Percentiles rank a stretch among this genome's conserved stretches.
Conservation (phyloP, 371 early-diverging fungal genomes). For the Thermomucor indicae-seudaticae region DNA sequence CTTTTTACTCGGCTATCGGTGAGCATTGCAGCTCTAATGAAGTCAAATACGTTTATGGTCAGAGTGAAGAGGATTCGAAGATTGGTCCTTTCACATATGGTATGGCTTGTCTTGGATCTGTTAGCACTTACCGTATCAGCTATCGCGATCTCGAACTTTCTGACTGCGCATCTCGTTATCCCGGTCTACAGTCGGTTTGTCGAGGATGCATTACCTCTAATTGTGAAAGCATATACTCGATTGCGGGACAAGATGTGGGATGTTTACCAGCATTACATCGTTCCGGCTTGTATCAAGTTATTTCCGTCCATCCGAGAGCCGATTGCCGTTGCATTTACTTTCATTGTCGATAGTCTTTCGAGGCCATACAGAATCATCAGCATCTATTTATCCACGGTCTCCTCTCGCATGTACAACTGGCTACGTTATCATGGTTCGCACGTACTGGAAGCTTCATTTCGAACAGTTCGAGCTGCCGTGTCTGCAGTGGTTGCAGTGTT, state of each 20-base stretch:
- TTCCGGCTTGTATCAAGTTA: neutral
- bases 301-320: too few relatives aligned
- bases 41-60: neutral
- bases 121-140: neutral
- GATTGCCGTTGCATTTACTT: too few relatives aligned
- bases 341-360: too few relatives aligned
- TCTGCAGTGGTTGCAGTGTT: too few relatives aligned
- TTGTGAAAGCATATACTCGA: neutral
- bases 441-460: too few relatives aligned
- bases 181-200: neutral
- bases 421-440: too few relatives aligned
- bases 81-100: neutral
- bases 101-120: neutral
- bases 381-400: too few relatives aligned
- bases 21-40: neutral
- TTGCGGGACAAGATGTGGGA: neutral
- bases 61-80: neutral
- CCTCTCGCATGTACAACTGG: too few relatives aligned
- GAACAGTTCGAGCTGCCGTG: too few relatives aligned
- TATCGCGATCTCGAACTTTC: neutral
- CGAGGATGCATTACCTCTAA: neutral
- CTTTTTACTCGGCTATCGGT: neutral
- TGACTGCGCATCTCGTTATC: neutral
- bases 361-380: too few relatives aligned
- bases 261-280: neutral